Conservation (phyloP, 1,284 basidiomycete genomes). For the Trametes polyzona region DNA sequence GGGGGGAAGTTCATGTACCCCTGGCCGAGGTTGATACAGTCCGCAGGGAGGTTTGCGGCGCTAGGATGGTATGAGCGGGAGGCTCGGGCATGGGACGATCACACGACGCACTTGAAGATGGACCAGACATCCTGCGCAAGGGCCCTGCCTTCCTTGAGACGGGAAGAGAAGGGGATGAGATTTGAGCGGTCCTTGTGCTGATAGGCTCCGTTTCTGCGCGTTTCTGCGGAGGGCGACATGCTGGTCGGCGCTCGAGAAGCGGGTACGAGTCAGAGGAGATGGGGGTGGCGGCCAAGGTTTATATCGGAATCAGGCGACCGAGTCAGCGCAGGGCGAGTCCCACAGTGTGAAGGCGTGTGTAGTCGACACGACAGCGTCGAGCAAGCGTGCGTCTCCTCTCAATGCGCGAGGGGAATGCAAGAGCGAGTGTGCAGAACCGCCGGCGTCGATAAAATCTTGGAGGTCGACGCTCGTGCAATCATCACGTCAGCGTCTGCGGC, state of each 20-base stretch:
- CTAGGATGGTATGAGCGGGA: conserved; percentile 44
- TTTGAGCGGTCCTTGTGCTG: conserved; percentile 47
- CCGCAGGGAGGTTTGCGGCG: conserved; percentile 81
- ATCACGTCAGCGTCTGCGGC: conserved; percentile 22
- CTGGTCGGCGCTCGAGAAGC: background rate
- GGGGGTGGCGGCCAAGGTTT: background rate
- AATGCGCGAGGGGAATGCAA: background rate
- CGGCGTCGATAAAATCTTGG: background rate
- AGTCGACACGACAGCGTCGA: background rate
- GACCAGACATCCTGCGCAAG: conserved; percentile 89
- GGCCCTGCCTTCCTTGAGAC: conserved; percentile 74
- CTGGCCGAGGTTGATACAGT: conserved; percentile 92
- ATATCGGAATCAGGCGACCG: conserved; percentile 4
- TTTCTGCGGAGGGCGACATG: conserved; percentile 16
- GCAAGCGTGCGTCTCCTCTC: background rate
- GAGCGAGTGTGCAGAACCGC: background rate
- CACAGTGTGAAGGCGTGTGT: conserved; percentile 9
- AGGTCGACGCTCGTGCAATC: background rate
- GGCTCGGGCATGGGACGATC: conserved; percentile 12
- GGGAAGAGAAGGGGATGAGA: conserved; percentile 66
- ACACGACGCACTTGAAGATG: conserved; percentile 78
- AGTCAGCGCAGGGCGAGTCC: conserved; percentile 3
- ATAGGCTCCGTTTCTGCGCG: conserved; percentile 14
- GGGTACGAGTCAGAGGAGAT: conserved; percentile 3
- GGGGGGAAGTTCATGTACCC: conserved; percentile 95